Evolutionary conservation across 2,329 filamentous ascomycete genomes (phyloP).

Genomic region (Neopestalotiopsis rosae): DNA sequence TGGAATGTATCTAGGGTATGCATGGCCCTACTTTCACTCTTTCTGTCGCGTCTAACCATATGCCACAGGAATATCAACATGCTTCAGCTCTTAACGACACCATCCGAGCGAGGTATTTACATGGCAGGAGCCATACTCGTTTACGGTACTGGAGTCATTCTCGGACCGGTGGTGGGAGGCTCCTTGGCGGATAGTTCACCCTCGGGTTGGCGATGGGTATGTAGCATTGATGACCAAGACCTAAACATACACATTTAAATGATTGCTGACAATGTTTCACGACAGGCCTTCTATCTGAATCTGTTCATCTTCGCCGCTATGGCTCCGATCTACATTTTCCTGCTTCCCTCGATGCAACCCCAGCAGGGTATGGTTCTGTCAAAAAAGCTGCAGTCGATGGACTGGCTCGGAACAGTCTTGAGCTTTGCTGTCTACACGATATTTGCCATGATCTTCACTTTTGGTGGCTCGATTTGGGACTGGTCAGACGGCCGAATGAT

Average conservation of each 20-base stretch:
- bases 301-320: conserved; percentile 48
- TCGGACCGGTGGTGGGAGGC: neutral
- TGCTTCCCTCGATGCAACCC: conserved; percentile 29
- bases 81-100: conserved; percentile 30
- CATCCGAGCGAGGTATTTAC: conserved; percentile 34
- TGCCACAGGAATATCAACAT: conserved; percentile 22
- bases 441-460: conserved; percentile 52
- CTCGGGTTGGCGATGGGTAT: neutral
- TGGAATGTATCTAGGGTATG: conserved; percentile 44
- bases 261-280: neutral
- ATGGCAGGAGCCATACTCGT: conserved; percentile 31
- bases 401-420: conserved; percentile 51
- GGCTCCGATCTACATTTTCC: conserved; percentile 34
- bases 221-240: neutral
- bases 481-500: conserved; percentile 53
- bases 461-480: conserved; percentile 50
- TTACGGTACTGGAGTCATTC: neutral
- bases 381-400: conserved; percentile 42
- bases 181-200: neutral
- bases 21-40: neutral
- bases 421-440: conserved; percentile 44
- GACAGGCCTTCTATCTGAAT: conserved; percentile 60
- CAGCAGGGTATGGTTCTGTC: conserved; percentile 21
- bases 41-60: neutral
- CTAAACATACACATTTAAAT: neutral